These are phyloP conservation scores for Leccinum colubrinum DNA, from an alignment of 1,284 basidiomycete species.

Conservation along the genomic window DNA sequence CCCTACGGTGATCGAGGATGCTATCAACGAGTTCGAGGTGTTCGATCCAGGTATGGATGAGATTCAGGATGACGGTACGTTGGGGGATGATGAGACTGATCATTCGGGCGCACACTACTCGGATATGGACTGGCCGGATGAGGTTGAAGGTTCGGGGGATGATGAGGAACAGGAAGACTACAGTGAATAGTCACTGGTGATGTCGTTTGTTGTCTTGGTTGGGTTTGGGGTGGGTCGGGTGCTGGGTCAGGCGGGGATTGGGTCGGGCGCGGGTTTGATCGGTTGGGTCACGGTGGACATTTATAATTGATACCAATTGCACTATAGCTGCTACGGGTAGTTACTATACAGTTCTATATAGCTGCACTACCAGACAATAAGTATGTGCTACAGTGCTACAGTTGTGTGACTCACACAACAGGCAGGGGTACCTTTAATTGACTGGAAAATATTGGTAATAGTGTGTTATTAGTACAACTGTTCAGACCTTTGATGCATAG, in stretches of 20 bases:
- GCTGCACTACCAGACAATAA: not conserved
- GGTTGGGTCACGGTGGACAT: not conserved
- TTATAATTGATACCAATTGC: not conserved
- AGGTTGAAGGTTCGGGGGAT: not conserved
- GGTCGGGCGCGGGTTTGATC: not conserved
- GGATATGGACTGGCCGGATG: not conserved
- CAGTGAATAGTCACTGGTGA: not conserved
- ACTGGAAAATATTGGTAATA: too few relatives aligned
- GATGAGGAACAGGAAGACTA: not conserved
- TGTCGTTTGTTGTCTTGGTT: not conserved
- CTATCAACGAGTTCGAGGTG: not conserved
- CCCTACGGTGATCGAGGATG: not conserved
- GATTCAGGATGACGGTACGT: not conserved
- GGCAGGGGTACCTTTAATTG: too few relatives aligned
- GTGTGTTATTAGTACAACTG: too few relatives aligned
- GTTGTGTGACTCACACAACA: too few relatives aligned
- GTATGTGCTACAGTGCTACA: not conserved
- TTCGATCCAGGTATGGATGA: not conserved
- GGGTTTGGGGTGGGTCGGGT: not conserved
- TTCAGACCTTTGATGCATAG: too few relatives aligned
- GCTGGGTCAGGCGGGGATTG: not conserved
- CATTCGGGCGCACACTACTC: not conserved
- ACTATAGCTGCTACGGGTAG: not conserved
- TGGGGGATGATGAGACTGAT: not conserved
- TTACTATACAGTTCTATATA: not conserved